Base-by-base conservation (phyloP, 139 green algal species). In the Desmodesmus armatus region DNA sequence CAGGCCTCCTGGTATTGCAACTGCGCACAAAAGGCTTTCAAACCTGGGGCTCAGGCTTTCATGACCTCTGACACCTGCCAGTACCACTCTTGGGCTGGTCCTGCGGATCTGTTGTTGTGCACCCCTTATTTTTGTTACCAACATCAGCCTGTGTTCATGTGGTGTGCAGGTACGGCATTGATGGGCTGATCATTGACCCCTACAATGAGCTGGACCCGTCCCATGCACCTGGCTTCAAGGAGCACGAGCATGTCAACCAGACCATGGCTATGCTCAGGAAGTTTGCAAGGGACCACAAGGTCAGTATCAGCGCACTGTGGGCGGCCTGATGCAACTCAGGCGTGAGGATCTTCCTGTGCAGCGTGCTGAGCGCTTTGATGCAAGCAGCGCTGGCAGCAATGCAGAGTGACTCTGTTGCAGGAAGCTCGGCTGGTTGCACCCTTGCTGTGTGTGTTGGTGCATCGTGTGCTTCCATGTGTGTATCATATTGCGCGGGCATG, bases 131-230 rank as follows among this genome's bases (percentile, higher is more conserved):
- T 13, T 15, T 23, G 47, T 58, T 13, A 58, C 47, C 47, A 58
- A 13, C 47, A n/a, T n/a, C n/a, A n/a, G n/a, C n/a, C n/a, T n/a
- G n/a, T n/a, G n/a, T n/a, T n/a, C n/a, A n/a, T n/a, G n/a, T n/a
- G n/a, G n/a, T n/a, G n/a, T n/a, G 95, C 81, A 93, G 92, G 66
- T 95, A 96, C 87, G 96, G 96, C 91, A 98, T 99, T 77, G 88
- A 92, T 3, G 97, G 97, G 19, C 91, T 99, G 29, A 94, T 99
- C 35, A 98, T 99, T 63, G 97, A 99, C 88, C 97, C 97, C 0
- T 99, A 99, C 95, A 99, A 99, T 86, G 97, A 99, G 91, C 92
- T 99, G 35, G 94, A 98, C 86, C 96, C 98, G 87, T 85, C 89
- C 49, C 85, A 93, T 6, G 78, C 88, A 1, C 31, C 75, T 25